Base-by-base conservation (phyloP, 768 basidiomycete species). In the Sarcomyxa edulis region DNA sequence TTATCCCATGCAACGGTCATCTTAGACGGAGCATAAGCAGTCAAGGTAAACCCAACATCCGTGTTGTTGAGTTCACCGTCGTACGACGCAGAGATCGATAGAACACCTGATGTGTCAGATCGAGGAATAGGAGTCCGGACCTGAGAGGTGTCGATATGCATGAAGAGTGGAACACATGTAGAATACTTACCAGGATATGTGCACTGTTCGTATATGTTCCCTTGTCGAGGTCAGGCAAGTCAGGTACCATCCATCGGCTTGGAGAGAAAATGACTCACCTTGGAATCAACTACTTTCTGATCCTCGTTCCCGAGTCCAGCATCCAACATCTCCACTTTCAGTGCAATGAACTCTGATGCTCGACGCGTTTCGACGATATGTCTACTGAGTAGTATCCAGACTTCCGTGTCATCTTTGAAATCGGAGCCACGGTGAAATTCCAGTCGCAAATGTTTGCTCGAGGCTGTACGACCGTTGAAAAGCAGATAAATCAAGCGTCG, bases 301-400 rank as follows among this genome's bases (percentile, higher is more conserved):
- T 58, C 55, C 47, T 43, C 31, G 25, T n/a, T n/a, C n/a, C n/a
- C n/a, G n/a, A n/a, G n/a, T n/a, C n/a, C n/a, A n/a, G n/a, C 55
- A 26, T 73, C 72, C 39, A 79, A 77, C 41, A 68, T 64, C 43
- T 72, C 62, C 3, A 68, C 66, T 32, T 65, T 68, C 16, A 93
- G 52, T 6, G 86, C 75, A 33, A 89, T 79, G 53, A 79, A 93
- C 44, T 88, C 83, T 1, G 71, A 61, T 5, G 63, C 69, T 27
- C 73, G 66, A 32, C 62, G 69, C n/a, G 76, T 83, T 45, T 81
- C 66, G 1, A 57, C 55, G 6, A 84, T 55, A 55, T 98, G 94
- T 20, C 90, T 76, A 0, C 82, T 84, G 2, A 97, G 69, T 2
- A 93, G 70, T 6, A 94, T 50, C 88, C 85, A 95, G 5, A 96